Base-by-base conservation (phyloP, 1,139 yeast genomes). In the Yamadazyma trypodendri region DNA sequence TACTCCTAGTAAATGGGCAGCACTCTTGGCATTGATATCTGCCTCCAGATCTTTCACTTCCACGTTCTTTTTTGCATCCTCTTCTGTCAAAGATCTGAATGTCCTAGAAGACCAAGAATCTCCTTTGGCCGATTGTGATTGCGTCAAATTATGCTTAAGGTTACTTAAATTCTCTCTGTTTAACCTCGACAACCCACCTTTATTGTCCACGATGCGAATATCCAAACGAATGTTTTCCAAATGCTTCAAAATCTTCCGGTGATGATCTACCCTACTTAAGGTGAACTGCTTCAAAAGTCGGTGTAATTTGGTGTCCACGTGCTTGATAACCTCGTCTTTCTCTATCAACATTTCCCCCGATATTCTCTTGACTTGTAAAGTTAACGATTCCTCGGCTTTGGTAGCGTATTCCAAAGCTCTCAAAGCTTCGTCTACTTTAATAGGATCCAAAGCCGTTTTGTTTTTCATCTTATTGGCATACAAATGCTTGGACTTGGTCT, bases 391-490 rank as follows among this genome's bases (percentile, higher is more conserved):
- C 55, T 90, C 96, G 10, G 77, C 72, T 44, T 78, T 79, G n/a
- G 85, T 77, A 2, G 96, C 95, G 33, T 77, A 79, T 54, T 90
- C 96, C 39, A 90, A 69, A 10, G 87, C 71, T 38, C 83, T 69
- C 30, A 90, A 76, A 0, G 97, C 95, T 47, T 90, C 97, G 52
- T 92, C 97, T 2, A 89, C 96, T 54, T 84, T 87, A 27, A 84
- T 61, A 0, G 97, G 96, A 54, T 85, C 92, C 38, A 88, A 81
- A 36, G 86, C 79, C 17, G 89, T 68, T 47, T 82, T 84, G 43
- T 77, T 81, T 52, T 87, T 84, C 39, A 90, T 72, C 49, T 83
- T 82, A 21, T 84, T 77, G 1, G 95, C 95, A 11, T 78, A 74
- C 36, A 79, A 75, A 51, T 87, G 95, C 52, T 80, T 85, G 20